Conservation (phyloP, 805 yeast species). For the Candida sanyiensis region DNA sequence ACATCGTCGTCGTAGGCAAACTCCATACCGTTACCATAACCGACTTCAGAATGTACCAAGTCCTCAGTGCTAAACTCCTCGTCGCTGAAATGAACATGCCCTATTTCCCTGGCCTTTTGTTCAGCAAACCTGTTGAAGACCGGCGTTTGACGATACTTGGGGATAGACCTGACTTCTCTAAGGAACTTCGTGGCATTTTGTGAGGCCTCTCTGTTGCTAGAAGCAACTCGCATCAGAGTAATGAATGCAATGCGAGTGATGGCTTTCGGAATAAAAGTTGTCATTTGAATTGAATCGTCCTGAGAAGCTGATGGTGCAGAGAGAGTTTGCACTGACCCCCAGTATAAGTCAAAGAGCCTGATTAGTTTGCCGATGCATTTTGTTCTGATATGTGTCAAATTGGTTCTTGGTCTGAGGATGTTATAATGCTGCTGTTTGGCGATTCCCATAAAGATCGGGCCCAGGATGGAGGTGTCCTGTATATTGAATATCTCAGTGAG, state of each 20-base stretch:
- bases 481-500: constrained; percentile 18
- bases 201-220: constrained; percentile 39
- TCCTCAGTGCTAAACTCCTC: constrained; percentile 25
- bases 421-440: constrained; percentile 31
- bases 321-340: constrained; percentile 18
- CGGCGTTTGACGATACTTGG: constrained; percentile 20
- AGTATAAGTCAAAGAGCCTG: constrained; percentile 19
- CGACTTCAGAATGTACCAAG: constrained; percentile 29
- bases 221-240: constrained; percentile 47
- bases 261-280: constrained; percentile 27
- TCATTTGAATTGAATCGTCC: constrained; percentile 7
- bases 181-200: constrained; percentile 34
- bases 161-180: constrained; percentile 30
- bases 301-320: not conserved
- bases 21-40: constrained; percentile 53
- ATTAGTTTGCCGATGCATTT: constrained; percentile 19
- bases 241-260: constrained; percentile 41
- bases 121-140: constrained; percentile 43
- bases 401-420: constrained; percentile 22
- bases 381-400: constrained; percentile 20
- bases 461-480: constrained; percentile 23
- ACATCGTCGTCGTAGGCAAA: constrained; percentile 56
- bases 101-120: constrained; percentile 32
- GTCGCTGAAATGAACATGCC: constrained; percentile 28
- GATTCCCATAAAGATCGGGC: constrained; percentile 15